Evolutionary conservation across 2,329 filamentous ascomycete genomes (phyloP), one percentile per base, ranked within the genome.

Genomic region (Sporothrix variecibatus): DNA sequence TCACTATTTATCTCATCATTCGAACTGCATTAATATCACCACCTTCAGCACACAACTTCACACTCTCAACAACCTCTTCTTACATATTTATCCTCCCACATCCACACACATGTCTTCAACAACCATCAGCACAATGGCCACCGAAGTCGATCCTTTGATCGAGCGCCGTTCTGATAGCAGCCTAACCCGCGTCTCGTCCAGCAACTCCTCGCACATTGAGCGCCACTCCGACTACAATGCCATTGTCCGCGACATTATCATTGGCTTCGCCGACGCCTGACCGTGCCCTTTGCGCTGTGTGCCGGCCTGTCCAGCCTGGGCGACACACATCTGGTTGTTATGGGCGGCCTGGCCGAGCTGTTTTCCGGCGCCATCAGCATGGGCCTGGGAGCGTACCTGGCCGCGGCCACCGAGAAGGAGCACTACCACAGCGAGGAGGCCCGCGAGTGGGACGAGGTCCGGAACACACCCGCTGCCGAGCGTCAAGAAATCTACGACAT

Each of bases 191-290:
- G 71, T 76, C 2, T 75, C 74, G 23, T 75, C 75, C 2, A 38
- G 46, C 67, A 69, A n/a, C 26, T 73, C 77, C 6, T 28, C 49
- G 17, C 75, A 75, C 71, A 38, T 73, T 1, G 77, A 78, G 71
- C 71, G 75, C 12, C 78, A 81, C 74, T 77, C 80, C 71, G 81
- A 83, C 78, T 80, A 85, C 77, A 81, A 81, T 75, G 82, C 84
- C 73, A 79, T 89, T 71, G 82, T 91, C 20, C 86, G 87, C 64
- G 90, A 93, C 81, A 86, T 90, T 76, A 94, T 93, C 75, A 91
- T 95, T 77, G 93, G 93, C 72, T 90, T 94, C 78, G 91, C 92
- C 0, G 93, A 95, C 79, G 93, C 20, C 86, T 95, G 77, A 95
- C 93, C 0, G 93, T 95, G 0, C 93, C 93, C 0, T 95, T 95